Evolutionary conservation across 2,329 filamentous ascomycete genomes (phyloP).

Genomic region (Rhexocercosporidium sp.): DNA sequence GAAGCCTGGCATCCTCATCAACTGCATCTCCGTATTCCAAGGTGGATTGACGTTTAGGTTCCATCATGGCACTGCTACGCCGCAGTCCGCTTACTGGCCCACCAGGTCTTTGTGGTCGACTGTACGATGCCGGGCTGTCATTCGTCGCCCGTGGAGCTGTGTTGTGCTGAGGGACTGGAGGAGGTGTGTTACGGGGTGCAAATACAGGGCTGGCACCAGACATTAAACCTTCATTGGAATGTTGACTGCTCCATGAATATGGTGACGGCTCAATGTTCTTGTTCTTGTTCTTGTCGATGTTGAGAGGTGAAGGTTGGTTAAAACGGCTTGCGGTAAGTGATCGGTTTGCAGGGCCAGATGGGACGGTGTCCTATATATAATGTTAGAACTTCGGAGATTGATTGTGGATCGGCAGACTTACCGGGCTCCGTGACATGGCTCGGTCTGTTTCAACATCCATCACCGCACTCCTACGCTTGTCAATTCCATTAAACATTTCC

Average conservation of each 20-base stretch:
- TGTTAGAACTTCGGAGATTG: slow-evolving; percentile 22
- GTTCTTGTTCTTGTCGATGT: slow-evolving; percentile 37
- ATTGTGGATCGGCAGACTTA: slow-evolving; percentile 25
- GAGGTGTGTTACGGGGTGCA: slow-evolving; percentile 20
- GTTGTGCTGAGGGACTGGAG: slow-evolving; percentile 35
- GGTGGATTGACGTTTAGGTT: slow-evolving; percentile 36
- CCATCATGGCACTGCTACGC: slow-evolving; percentile 39
- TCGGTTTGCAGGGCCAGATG: slow-evolving; percentile 29
- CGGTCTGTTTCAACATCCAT: slow-evolving; percentile 35
- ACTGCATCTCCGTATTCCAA: slow-evolving; percentile 35
- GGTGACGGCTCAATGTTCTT: slow-evolving; percentile 37
- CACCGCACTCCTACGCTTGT: slow-evolving; percentile 38
- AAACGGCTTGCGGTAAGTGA: slow-evolving; percentile 29
- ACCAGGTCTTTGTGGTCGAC: slow-evolving; percentile 28
- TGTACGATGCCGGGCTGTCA: slow-evolving; percentile 18
- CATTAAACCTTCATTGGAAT: slow-evolving; percentile 41
- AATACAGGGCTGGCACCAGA: slow-evolving; percentile 34
- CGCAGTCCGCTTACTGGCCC: slow-evolving; percentile 34
- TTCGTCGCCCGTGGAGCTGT: slow-evolving; percentile 25
- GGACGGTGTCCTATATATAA: slow-evolving; percentile 31
- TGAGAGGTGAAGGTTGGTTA: slow-evolving; percentile 37
- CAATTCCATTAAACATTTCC: slow-evolving; percentile 43
- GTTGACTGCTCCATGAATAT: slow-evolving; percentile 41
- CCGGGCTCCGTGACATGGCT: slow-evolving; percentile 37
- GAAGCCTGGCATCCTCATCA: slow-evolving; percentile 42